A percentile compares a stretch with the other conserved stretches of the same genome.
phyloP scores from a whole-genome alignment of 148 eudicot genomes.

The Silene uniflora region DNA sequence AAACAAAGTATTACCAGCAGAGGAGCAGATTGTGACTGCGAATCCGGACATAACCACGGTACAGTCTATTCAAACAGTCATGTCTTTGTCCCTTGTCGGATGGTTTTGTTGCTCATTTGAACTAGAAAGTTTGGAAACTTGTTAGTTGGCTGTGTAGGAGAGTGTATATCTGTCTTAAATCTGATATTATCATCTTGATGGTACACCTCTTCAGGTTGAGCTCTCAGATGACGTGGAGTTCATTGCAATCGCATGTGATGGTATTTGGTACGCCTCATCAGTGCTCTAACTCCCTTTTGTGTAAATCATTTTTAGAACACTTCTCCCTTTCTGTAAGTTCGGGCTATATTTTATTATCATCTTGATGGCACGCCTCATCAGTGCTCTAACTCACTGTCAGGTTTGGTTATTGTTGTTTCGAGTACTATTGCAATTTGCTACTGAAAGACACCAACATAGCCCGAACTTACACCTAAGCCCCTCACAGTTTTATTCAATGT shows the following conservation, averaged over 20 bases:
- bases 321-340: neutral
- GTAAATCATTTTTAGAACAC: neutral
- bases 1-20: conserved; percentile 58
- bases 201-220: conserved; percentile 40
- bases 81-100: neutral
- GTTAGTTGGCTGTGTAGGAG: neutral
- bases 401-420: neutral
- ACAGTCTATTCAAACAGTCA: conserved; percentile 12
- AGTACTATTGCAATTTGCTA: too few species aligned
- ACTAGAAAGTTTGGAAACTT: conserved; percentile 2
- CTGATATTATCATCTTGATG: conserved; percentile 1
- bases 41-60: conserved; percentile 66
- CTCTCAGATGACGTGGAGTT: conserved; percentile 69
- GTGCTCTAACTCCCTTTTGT: neutral
- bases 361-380: too few species aligned
- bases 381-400: too few species aligned
- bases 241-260: conserved; percentile 80
- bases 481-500: too few species aligned
- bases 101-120: conserved; percentile 4
- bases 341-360: too few species aligned
- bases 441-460: neutral
- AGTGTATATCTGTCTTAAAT: neutral
- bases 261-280: conserved; percentile 55
- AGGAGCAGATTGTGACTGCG: conserved; percentile 74
- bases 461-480: neutral